These are phyloP conservation scores for Calonectria henricotiae DNA, from an alignment of 2,329 filamentous ascomycete species.

Conservation along the genomic window DNA sequence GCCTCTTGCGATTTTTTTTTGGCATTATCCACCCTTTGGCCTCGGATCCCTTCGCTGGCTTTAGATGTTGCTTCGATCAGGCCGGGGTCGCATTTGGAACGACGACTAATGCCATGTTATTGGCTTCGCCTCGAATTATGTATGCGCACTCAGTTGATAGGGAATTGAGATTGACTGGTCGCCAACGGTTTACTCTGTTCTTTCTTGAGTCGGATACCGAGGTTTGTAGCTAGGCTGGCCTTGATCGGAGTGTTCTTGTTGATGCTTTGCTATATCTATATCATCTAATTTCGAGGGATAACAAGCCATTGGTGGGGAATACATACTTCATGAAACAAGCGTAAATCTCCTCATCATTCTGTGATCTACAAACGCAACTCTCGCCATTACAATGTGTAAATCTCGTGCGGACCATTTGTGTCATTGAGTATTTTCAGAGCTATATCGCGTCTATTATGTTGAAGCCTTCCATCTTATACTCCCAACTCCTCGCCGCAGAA, in stretches of 20 bases:
- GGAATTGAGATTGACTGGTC: slow-evolving; percentile 25
- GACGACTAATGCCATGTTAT: slow-evolving; percentile 6
- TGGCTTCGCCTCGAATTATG: slow-evolving; percentile 31
- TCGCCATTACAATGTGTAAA: too few species aligned
- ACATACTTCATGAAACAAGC: slow-evolving; percentile 46
- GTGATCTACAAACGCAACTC: too few species aligned
- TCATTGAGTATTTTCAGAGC: too few species aligned
- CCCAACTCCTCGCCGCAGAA: not conserved
- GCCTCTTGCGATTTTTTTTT: slow-evolving; percentile 39
- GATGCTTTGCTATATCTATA: slow-evolving; percentile 50
- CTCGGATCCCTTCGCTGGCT: slow-evolving; percentile 44
- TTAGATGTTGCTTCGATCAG: slow-evolving; percentile 44
- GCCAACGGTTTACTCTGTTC: slow-evolving; percentile 27
- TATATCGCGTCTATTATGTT: too few species aligned
- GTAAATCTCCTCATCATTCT: too few species aligned
- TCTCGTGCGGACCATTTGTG: too few species aligned
- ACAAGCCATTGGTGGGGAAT: slow-evolving; percentile 49
- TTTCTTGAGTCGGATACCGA: slow-evolving; percentile 35
- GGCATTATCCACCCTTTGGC: slow-evolving; percentile 43
- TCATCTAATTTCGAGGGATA: slow-evolving; percentile 53
- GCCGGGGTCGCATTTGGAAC: slow-evolving; percentile 30
- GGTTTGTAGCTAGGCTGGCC: slow-evolving; percentile 42
- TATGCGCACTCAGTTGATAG: slow-evolving; percentile 12
- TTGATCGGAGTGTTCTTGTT: slow-evolving; percentile 43
- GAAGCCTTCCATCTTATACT: not conserved